Evolutionary conservation across 1,284 basidiomycete genomes (phyloP).

Genomic region (Tilletia caries): DNA sequence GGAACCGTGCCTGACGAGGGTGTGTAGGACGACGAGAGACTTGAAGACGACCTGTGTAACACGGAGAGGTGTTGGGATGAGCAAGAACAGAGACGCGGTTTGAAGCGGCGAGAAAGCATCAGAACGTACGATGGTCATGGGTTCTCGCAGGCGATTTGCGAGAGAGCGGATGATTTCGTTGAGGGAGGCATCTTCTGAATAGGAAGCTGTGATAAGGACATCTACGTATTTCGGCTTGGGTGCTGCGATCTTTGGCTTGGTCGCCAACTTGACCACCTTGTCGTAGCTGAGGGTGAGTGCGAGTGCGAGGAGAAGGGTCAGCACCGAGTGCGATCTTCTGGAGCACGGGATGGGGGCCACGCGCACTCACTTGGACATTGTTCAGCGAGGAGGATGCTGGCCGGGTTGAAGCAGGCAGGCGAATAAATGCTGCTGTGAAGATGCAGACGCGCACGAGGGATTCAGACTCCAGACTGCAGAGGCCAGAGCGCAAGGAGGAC

Average conservation of each 20-base stretch:
- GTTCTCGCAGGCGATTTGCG: conserved; percentile 76
- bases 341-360: not conserved
- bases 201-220: conserved; percentile 89
- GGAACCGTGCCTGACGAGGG: conserved; percentile 87
- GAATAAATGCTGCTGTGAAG: no score
- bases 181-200: conserved; percentile 83
- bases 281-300: conserved; percentile 35
- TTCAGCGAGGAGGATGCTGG: not conserved
- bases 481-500: not conserved
- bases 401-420: no score
- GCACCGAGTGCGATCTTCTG: not conserved
- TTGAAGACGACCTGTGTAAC: conserved; percentile 97
- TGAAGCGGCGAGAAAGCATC: conserved; percentile 51
- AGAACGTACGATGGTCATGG: conserved; percentile 81
- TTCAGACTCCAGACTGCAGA: not conserved
- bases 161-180: conserved; percentile 87
- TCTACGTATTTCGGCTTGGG: conserved; percentile 53
- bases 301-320: not conserved
- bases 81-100: conserved; percentile 9
- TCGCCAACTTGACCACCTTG: conserved; percentile 50
- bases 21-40: conserved; percentile 87
- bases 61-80: no score
- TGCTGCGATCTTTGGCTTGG: conserved; percentile 49
- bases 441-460: not conserved
- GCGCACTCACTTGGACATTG: not conserved